These are phyloP conservation scores for Primulina tabacum DNA, from an alignment of 257 asterid genomes.

Conservation along the genomic window DNA sequence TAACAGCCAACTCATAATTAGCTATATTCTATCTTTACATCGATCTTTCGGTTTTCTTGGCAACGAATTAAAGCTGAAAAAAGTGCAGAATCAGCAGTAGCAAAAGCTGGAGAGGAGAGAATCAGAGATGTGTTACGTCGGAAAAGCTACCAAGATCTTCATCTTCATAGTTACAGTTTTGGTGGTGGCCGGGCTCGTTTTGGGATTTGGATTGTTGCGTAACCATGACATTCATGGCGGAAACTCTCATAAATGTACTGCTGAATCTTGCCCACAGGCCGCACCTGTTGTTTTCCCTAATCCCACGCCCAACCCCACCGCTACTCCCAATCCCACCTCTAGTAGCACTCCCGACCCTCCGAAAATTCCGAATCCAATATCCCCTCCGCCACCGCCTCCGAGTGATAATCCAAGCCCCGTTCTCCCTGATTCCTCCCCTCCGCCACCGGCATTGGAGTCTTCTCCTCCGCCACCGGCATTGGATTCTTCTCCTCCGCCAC, in stretches of 20 bases:
- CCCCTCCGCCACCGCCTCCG: constrained; percentile 1
- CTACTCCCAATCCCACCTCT: neutral
- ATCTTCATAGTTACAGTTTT: constrained; percentile 63
- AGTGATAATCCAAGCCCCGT: constrained; percentile 23
- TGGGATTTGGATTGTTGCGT: constrained; percentile 54
- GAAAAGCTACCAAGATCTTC: constrained; percentile 98
- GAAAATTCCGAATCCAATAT: constrained; percentile 19
- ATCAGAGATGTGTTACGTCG: constrained; percentile 59
- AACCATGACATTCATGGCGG: constrained; percentile 29
- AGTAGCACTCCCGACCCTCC: neutral
- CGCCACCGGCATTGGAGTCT: neutral
- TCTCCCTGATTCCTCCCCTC: constrained; percentile 6
- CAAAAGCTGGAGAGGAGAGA: neutral
- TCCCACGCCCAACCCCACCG: constrained; percentile 25
- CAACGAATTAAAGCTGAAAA: too few species aligned
- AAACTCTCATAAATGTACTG: constrained; percentile 36
- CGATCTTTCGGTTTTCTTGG: too few species aligned
- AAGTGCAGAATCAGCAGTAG: too few species aligned
- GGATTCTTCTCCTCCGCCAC: constrained; percentile 8
- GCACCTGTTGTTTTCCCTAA: constrained; percentile 35
- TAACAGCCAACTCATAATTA: neutral
- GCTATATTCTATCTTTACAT: too few species aligned
- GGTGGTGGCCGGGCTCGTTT: constrained; percentile 51
- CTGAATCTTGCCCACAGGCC: constrained; percentile 44
- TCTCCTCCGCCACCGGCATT: neutral